Conservation (phyloP, 2,329 filamentous ascomycete genomes). For the Beauveria sp. region DNA sequence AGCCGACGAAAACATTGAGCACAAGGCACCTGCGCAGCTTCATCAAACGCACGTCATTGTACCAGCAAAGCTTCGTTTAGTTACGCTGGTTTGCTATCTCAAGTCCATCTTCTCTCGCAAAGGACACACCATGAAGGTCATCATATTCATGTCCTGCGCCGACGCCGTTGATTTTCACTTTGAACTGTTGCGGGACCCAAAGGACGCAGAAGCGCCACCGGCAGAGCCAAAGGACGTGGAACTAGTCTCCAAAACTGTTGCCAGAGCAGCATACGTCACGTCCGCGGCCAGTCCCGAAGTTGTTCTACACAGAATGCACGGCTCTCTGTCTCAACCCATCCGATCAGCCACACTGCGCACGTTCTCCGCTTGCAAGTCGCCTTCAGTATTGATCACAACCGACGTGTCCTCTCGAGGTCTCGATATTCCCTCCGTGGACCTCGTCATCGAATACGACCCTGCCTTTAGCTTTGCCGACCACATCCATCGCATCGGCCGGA, state of each 20-base stretch:
- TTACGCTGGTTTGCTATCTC: slow-evolving; percentile 76
- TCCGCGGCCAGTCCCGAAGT: slow-evolving; percentile 65
- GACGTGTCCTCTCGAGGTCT: slow-evolving; percentile 94
- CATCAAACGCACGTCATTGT: slow-evolving; percentile 87
- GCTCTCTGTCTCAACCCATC: slow-evolving; percentile 79
- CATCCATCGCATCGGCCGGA: slow-evolving; percentile 88
- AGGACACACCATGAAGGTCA: slow-evolving; percentile 91
- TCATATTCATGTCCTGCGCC: slow-evolving; percentile 93
- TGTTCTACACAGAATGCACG: slow-evolving; percentile 80
- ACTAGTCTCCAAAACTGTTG: slow-evolving; percentile 51
- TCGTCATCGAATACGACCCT: slow-evolving; percentile 93
- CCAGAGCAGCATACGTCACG: slow-evolving; percentile 63
- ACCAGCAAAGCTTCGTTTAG: slow-evolving; percentile 81
- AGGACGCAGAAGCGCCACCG: slow-evolving; percentile 20
- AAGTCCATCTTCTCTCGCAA: slow-evolving; percentile 82
- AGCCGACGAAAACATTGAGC: slow-evolving; percentile 40
- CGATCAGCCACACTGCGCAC: slow-evolving; percentile 79
- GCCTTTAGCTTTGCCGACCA: slow-evolving; percentile 92
- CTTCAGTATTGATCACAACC: slow-evolving; percentile 82
- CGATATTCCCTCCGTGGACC: slow-evolving; percentile 88
- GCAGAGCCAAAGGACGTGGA: slow-evolving; percentile 25
- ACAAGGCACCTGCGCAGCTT: slow-evolving; percentile 77
- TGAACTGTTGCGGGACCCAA: slow-evolving; percentile 57
- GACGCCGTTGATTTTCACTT: slow-evolving; percentile 97
- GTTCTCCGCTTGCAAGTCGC: slow-evolving; percentile 66